phyloP scores from a whole-genome alignment of 2,329 filamentous ascomycete species.

The Drechslera avenae region DNA sequence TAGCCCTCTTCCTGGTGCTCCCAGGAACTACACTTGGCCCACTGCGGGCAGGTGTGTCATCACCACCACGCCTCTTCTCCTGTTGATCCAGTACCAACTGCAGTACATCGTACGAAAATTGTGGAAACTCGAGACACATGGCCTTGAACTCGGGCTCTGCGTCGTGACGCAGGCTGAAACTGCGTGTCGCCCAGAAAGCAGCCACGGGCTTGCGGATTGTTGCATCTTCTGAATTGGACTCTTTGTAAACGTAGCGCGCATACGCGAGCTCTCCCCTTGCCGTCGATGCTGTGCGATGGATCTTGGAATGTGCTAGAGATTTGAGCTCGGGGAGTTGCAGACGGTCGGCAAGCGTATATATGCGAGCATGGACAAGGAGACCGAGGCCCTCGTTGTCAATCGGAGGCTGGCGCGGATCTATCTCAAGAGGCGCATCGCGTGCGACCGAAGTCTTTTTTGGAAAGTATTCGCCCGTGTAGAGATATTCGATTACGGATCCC shows the following conservation, averaged over 20 bases:
- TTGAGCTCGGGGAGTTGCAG: constrained; percentile 70
- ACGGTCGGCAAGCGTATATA: constrained; percentile 87
- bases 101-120: constrained; percentile 92
- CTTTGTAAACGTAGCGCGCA: constrained; percentile 85
- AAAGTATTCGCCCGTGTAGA: constrained; percentile 89
- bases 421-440: constrained; percentile 70
- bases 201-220: constrained; percentile 81
- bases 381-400: constrained; percentile 81
- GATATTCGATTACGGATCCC: constrained; percentile 79
- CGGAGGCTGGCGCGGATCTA: constrained; percentile 66
- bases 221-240: constrained; percentile 70
- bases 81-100: constrained; percentile 63
- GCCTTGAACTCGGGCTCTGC: constrained; percentile 83
- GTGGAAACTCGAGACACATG: constrained; percentile 85
- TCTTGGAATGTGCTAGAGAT: constrained; percentile 81
- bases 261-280: constrained; percentile 90
- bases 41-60: constrained; percentile 25
- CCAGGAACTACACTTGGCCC: constrained; percentile 49
- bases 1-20: constrained; percentile 39
- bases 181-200: constrained; percentile 85
- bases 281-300: constrained; percentile 86
- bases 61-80: constrained; percentile 49
- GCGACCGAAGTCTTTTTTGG: constrained; percentile 65
- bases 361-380: constrained; percentile 83
- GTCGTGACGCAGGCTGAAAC: constrained; percentile 81